phyloP scores from a whole-genome alignment of 306 rosid genomes.

The Echinosophora koreensis region DNA sequence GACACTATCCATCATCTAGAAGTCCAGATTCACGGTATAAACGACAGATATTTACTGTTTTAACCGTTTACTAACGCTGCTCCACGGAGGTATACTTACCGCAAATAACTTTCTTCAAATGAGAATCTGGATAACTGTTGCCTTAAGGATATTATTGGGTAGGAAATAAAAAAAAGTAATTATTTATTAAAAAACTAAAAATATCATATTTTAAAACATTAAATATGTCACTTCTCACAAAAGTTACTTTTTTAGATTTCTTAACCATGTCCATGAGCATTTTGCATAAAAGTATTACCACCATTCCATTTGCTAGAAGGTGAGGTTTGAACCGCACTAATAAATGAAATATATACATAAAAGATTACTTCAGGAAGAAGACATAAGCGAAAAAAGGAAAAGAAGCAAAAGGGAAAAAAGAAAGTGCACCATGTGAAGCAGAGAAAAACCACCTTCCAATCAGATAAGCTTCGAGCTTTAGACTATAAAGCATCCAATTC shows the following conservation, averaged over 20 bases:
- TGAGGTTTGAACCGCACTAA: constrained; percentile 33
- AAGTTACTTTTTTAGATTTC: too few relatives aligned
- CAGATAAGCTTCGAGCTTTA: constrained; percentile 48
- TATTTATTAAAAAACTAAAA: too few relatives aligned
- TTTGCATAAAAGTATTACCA: constrained; percentile 10
- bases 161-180: too few relatives aligned
- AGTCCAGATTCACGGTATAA: not conserved
- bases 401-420: constrained; percentile 40
- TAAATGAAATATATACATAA: not conserved
- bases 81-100: constrained; percentile 2
- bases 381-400: constrained; percentile 36
- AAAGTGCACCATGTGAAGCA: constrained; percentile 49
- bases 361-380: constrained; percentile 50
- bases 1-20: not conserved
- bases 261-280: too few relatives aligned
- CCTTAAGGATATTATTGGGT: too few relatives aligned
- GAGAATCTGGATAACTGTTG: too few relatives aligned
- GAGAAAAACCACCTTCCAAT: constrained; percentile 44
- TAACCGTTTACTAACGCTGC: constrained; percentile 15
- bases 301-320: constrained; percentile 43
- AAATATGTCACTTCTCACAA: too few relatives aligned
- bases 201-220: too few relatives aligned
- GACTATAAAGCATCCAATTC: constrained; percentile 50
- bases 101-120: not conserved
- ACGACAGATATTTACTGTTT: constrained; percentile 11